A percentile compares a stretch with the other conserved stretches of the same genome.
phyloP scores from a whole-genome alignment of 2,329 filamentous ascomycete species.

The Diaporthe nobilis region DNA sequence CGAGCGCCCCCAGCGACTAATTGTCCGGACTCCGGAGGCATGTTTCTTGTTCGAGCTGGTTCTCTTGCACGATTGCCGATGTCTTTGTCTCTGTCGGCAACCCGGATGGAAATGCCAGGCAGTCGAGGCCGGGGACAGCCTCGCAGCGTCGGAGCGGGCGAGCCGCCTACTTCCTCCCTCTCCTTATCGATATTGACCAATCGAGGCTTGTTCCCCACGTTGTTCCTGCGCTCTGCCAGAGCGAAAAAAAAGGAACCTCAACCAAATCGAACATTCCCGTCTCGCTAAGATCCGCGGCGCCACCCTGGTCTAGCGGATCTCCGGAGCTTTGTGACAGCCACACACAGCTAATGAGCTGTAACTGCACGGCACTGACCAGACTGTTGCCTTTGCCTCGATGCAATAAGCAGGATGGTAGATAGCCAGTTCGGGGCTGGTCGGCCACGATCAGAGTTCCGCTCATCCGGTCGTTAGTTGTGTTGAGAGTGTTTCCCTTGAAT shows the following conservation, averaged over 20 bases:
- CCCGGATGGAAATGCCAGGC: not conserved
- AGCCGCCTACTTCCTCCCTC: not conserved
- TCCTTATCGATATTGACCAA: slow-evolving; percentile 40
- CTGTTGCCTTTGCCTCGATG: not conserved
- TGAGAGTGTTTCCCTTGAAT: slow-evolving; percentile 9
- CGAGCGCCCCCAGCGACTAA: not conserved
- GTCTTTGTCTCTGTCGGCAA: not conserved
- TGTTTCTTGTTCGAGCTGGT: not conserved
- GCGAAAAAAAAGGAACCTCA: slow-evolving; percentile 33
- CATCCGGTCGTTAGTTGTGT: slow-evolving; percentile 22
- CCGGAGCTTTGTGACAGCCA: slow-evolving; percentile 28
- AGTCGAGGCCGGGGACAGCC: not conserved
- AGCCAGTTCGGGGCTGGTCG: not conserved
- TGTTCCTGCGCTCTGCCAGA: not conserved
- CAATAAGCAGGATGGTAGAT: not conserved
- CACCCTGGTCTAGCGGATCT: slow-evolving; percentile 38
- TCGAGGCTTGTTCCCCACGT: slow-evolving; percentile 28
- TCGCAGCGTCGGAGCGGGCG: not conserved
- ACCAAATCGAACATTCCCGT: slow-evolving; percentile 36
- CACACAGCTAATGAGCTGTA: not conserved
- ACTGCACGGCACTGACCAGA: not conserved
- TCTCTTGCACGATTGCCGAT: not conserved
- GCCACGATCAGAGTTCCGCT: slow-evolving; percentile 4
- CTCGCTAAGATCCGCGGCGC: slow-evolving; percentile 28
- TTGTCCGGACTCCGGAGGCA: slow-evolving; percentile 27